phyloP scores from a whole-genome alignment of 495 filamentous ascomycete species.

The Jackrogersella multiformis region DNA sequence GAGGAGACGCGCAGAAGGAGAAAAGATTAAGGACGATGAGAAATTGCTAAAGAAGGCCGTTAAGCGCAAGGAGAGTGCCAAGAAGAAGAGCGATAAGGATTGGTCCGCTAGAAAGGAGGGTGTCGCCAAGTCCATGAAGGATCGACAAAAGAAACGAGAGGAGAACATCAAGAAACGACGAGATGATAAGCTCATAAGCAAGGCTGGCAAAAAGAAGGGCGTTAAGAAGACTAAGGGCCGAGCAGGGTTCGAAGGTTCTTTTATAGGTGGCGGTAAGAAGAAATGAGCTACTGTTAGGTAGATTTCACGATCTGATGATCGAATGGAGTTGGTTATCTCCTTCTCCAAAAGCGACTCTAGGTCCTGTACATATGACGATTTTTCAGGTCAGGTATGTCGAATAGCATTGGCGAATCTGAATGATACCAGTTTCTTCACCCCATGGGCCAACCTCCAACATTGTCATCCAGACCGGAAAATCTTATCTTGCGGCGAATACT shows the following conservation, averaged over 20 bases:
- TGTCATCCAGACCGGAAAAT: not conserved
- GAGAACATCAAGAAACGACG: constrained; percentile 84
- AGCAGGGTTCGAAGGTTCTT: constrained; percentile 93
- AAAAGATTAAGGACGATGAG: constrained; percentile 89
- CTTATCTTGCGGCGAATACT: too few species aligned
- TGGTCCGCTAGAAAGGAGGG: constrained; percentile 85
- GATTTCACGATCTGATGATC: not conserved
- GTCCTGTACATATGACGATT: constrained; percentile 9
- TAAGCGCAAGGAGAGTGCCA: constrained; percentile 88
- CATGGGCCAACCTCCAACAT: not conserved
- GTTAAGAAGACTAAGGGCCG: constrained; percentile 66
- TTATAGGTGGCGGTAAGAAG: constrained; percentile 65
- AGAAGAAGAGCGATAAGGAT: constrained; percentile 88
- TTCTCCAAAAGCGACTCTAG: not conserved
- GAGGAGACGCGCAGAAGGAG: constrained; percentile 85
- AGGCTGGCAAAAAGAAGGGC: constrained; percentile 67
- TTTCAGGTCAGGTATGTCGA: not conserved
- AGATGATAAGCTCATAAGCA: constrained; percentile 75
- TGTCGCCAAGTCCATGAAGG: constrained; percentile 77
- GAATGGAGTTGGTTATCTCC: not conserved
- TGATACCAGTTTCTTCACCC: not conserved
- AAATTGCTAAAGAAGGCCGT: constrained; percentile 92
- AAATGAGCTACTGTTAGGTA: constrained; percentile 33
- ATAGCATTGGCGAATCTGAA: constrained; percentile 3
- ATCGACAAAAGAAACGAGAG: constrained; percentile 87